phyloP scores from a whole-genome alignment of 345 rosid species.

The Citrus glauca region DNA sequence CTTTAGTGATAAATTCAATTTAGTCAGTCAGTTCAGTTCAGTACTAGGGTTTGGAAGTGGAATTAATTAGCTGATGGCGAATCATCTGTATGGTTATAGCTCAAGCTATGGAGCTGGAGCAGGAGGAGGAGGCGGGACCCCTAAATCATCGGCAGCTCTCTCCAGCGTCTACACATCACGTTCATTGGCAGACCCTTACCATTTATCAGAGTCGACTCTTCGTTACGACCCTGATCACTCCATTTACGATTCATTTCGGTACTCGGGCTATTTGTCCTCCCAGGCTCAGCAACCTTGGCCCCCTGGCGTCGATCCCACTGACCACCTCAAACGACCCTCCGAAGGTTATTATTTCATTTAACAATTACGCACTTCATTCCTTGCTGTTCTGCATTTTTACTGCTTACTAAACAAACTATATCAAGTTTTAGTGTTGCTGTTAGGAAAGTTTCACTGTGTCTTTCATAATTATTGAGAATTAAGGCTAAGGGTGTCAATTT shows the following conservation, averaged over 20 bases:
- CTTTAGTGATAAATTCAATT: not conserved
- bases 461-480: too few species aligned
- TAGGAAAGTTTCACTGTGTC: too few species aligned
- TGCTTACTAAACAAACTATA: not conserved
- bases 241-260: slow-evolving; percentile 8
- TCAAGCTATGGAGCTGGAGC: slow-evolving; percentile 6
- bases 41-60: not conserved
- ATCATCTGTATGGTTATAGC: slow-evolving; percentile 10
- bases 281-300: slow-evolving; percentile 4
- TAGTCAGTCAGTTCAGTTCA: not conserved
- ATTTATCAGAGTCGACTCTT: not conserved
- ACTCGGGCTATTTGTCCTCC: not conserved
- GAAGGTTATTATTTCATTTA: not conserved
- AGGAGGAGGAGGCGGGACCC: slow-evolving; percentile 5
- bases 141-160: slow-evolving; percentile 1
- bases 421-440: not conserved
- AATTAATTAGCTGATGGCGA: slow-evolving; percentile 10
- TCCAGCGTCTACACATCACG: slow-evolving; percentile 12
- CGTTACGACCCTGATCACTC: slow-evolving; percentile 20
- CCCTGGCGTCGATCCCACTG: slow-evolving; percentile 12
- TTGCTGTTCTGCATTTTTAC: not conserved
- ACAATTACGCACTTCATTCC: not conserved
- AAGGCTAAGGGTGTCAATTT: too few species aligned
- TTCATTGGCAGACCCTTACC: slow-evolving; percentile 3
- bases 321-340: slow-evolving; percentile 12